phyloP scores from a whole-genome alignment of 2,329 filamentous ascomycete species.

The Onygenales sp. region DNA sequence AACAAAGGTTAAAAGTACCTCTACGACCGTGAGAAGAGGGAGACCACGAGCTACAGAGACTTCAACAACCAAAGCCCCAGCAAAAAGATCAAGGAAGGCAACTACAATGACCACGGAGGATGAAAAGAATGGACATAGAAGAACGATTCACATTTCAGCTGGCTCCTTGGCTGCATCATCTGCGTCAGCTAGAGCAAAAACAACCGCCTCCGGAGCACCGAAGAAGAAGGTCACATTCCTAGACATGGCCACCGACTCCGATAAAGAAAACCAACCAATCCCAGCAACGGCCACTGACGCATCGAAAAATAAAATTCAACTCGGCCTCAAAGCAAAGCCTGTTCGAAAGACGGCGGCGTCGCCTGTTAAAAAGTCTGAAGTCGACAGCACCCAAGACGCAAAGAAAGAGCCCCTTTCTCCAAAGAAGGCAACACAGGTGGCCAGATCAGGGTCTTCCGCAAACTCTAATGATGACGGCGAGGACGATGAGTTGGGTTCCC shows the following conservation, averaged over 20 bases:
- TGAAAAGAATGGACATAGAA: constrained; percentile 7
- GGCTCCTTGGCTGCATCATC: background rate
- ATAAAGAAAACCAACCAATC: constrained; percentile 30
- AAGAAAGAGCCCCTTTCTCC: constrained; percentile 34
- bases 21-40: constrained; percentile 7
- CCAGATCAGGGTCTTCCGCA: constrained; percentile 29
- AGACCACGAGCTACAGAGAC: constrained; percentile 4
- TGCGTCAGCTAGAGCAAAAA: constrained; percentile 14
- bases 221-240: constrained; percentile 41
- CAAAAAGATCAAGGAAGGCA: constrained; percentile 7
- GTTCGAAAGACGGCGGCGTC: constrained; percentile 32
- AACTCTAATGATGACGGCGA: constrained; percentile 22
- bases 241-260: constrained; percentile 29
- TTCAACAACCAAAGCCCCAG: constrained; percentile 9
- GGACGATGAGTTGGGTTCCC: constrained; percentile 34
- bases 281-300: constrained; percentile 17
- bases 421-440: constrained; percentile 39
- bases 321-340: constrained; percentile 36
- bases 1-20: constrained; percentile 4
- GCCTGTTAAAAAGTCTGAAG: constrained; percentile 18
- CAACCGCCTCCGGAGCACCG: constrained; percentile 4
- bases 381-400: constrained; percentile 8
- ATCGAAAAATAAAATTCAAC: constrained; percentile 17
- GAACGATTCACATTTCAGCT: constrained; percentile 7
- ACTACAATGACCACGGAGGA: constrained; percentile 3